Base-by-base conservation (phyloP, 2,329 filamentous ascomycete species). In the Fusarium verrucosum region DNA sequence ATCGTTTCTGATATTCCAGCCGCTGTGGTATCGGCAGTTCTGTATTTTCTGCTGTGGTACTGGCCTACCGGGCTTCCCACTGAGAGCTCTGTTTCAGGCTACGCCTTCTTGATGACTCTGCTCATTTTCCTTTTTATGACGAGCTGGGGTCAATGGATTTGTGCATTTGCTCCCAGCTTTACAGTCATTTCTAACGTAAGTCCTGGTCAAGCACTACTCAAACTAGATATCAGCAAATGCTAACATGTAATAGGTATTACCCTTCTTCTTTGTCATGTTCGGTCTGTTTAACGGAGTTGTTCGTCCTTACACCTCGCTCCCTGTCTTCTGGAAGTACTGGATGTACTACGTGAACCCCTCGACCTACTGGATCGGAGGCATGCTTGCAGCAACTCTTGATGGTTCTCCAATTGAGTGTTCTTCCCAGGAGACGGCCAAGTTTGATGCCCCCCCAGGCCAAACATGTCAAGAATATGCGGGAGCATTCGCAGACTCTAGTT, bases 81-180 rank as follows among this genome's bases (percentile, higher is more conserved):
- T 0, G 85, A 90, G 59, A 84, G 85, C 30, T 82, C 83, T 2
- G 85, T 85, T 0, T 85, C 90, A 0, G 92, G 91, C 13, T 94
- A 94, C 74, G 85, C 89, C 16, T 94, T 90, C 79, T 78, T 94
- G 23, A 93, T 95, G 89, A 86, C 85, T 1, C 79, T 94, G 71
- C 82, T 94, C 1, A 93, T 93, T 79, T 92, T 88, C 80, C 75
- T 94, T 9, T 94, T 93, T 82, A 85, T 88, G 74, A 85, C 84
- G 28, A 87, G 82, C 66, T 94, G 89, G 91, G 92, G 90, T 19
- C 91, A 93, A 74, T 94, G 90, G 90, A 92, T 95, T 68, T 91
- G 88, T 63, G 91, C 92, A 1, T 93, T 93, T 75, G 90, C 91
- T 0, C 91, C 91, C 0, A 88, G 83, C 36, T 92, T 92, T 77